Evolutionary conservation across 768 basidiomycete species (phyloP), one percentile per base, ranked within the genome.

Genomic region (Boletus coccyginus): DNA sequence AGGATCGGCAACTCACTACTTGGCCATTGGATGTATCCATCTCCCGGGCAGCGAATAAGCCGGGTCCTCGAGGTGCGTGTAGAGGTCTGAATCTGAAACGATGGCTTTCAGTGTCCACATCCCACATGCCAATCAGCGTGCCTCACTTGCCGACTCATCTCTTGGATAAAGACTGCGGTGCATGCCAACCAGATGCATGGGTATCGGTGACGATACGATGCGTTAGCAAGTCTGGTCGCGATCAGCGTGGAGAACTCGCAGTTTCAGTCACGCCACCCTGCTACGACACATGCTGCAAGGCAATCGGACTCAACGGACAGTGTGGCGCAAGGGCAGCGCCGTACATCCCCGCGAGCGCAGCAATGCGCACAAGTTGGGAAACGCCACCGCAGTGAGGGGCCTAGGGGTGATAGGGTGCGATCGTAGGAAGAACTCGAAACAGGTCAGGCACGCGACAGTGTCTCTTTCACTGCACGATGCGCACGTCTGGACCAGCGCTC

Each of bases 261-360:
- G 62, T 88, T 21, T 87, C 4, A 82, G 81, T 12, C 80, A 77
- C 24, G 78, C 72, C 36, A 81, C 74, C 78, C 86, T 4, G 89
- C 77, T 52, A 88, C 84, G 42, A 88, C 79, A 62, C 83, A 85
- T 21, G 87, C 86, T 7, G 87, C 88, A 24, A 89, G 77, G 87
- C 85, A 32, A 90, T 81, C 0, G 87, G 88, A 0, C 86, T 86
- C 2, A 87, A 64, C 3, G 88, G 87, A 70, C 86, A 88, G 63
- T 90, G 87, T 6, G 88, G 87, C 0, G 86, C 88, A 50, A 86
- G 66, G 12, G 81, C 87, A 50, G 90, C 82, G 58, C 90, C 89
- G 65, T 88, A 89, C 5, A 80, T 83, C 67, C 87, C 84, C 1
- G 81, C 79, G 61, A 86, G 71, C 24, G 76, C 81, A 27, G 27